phyloP scores from a whole-genome alignment of 2,329 filamentous ascomycete species.

The Penicillium corylophilum region DNA sequence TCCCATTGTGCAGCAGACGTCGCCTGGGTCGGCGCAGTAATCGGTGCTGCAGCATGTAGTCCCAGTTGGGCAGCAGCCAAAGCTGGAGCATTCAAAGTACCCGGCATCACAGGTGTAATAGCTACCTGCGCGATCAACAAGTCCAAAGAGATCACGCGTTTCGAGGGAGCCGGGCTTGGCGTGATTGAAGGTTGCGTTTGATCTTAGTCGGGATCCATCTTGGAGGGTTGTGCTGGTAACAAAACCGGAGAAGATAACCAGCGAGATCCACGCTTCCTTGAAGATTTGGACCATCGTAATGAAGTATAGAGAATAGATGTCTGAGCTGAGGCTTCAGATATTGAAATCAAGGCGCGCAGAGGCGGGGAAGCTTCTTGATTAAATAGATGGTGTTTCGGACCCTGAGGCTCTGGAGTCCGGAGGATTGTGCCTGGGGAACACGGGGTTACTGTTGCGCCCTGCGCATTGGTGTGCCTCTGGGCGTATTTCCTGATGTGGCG shows the following conservation, averaged over 20 bases:
- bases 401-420: background rate
- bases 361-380: background rate
- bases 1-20: constrained; percentile 13
- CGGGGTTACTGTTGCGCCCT: too few relatives aligned
- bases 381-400: background rate
- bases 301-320: too few relatives aligned
- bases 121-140: background rate
- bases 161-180: background rate
- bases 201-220: constrained; percentile 13
- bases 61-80: constrained; percentile 11
- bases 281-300: background rate
- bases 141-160: constrained; percentile 26
- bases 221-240: background rate
- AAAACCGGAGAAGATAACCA: background rate
- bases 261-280: background rate
- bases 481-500: background rate
- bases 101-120: constrained; percentile 8
- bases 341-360: background rate
- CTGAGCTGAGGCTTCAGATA: too few relatives aligned
- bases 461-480: background rate
- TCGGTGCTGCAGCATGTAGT: constrained; percentile 14
- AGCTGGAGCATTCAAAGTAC: constrained; percentile 12
- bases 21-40: constrained; percentile 16
- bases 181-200: constrained; percentile 8
- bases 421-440: background rate